phyloP scores from a whole-genome alignment of 2,329 filamentous ascomycete genomes.

The Botrytis elliptica region DNA sequence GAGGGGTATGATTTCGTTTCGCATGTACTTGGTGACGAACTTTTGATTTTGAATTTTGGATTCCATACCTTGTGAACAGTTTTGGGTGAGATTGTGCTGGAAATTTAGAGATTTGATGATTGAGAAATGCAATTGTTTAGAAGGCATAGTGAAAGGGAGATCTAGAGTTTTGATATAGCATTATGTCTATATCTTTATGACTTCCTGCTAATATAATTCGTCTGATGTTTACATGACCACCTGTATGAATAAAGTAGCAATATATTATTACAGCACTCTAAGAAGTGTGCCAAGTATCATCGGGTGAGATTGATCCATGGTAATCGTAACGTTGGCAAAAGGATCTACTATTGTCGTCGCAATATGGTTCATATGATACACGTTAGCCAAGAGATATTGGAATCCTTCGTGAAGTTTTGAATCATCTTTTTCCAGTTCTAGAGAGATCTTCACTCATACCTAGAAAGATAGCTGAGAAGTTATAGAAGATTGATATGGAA shows the following conservation, averaged over 20 bases:
- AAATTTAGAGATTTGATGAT: background rate
- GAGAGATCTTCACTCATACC: background rate
- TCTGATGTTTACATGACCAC: background rate
- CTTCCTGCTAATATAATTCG: background rate
- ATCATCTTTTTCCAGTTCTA: background rate
- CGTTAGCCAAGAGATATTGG: background rate
- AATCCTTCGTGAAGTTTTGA: background rate
- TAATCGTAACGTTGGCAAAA: background rate
- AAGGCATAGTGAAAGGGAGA: background rate
- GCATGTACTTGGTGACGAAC: background rate
- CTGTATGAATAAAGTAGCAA: background rate
- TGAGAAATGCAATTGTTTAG: background rate
- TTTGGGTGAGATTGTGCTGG: background rate
- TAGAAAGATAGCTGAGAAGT: background rate
- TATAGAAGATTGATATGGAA: background rate
- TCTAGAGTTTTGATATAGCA: background rate
- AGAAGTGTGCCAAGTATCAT: background rate
- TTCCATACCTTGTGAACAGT: background rate
- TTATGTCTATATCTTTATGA: background rate
- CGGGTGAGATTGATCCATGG: background rate
- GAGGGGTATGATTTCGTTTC: background rate
- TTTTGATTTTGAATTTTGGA: background rate
- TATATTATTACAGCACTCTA: background rate
- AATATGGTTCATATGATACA: background rate
- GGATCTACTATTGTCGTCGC: slow-evolving; percentile 3